Base-by-base conservation (phyloP, 441 rosid genomes). In the Cnidoscolus chayamansa region DNA sequence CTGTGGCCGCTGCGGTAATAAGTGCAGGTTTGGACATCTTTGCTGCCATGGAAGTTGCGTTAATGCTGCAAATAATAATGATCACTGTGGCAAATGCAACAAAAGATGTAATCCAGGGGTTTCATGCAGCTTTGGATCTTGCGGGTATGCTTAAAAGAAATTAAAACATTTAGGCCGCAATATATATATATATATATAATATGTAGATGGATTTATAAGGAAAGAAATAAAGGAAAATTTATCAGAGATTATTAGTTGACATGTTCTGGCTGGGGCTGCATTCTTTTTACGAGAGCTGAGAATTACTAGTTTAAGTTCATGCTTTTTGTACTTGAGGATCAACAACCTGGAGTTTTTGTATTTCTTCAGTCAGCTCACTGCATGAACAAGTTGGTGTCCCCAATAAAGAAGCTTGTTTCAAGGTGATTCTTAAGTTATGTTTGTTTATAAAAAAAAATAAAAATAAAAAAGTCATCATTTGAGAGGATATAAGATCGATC, bases 61-160 rank as follows among this genome's bases (percentile, higher is more conserved):
- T 0, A 70, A 61, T 64, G 81, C 80, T 47, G 64, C 47, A 0
- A 49, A 70, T 77, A 76, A 86, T 73, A 75, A 62, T 2, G 65
- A 76, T 55, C 82, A 87, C 63, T 93, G 97, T 75, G 98, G 98
- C 11, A 80, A 87, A 80, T 89, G 97, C 77, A 72, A 65, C 30
- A 78, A 49, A 16, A 74, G 78, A 68, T 90, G 98, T 71, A 72
- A 71, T 0, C 35, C 53, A 0, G 92, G 94, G 71, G 70, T 78
- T 37, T 72, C 65, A 65, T 93, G 97, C 68, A 87, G 81, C 70
- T 85, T 68, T 47, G 97, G 95, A 4, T 73, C 63, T 12, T 89
- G 97, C 70, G 97, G 95, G 49, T 87, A 93, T 77, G 94, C 90
- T 81, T 90, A 81, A 32, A 7, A 19, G 30, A 15, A 12, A 2